Evolutionary conservation across 495 filamentous ascomycete genomes (phyloP).

Genomic region (Saxophila tyrrhenica): DNA sequence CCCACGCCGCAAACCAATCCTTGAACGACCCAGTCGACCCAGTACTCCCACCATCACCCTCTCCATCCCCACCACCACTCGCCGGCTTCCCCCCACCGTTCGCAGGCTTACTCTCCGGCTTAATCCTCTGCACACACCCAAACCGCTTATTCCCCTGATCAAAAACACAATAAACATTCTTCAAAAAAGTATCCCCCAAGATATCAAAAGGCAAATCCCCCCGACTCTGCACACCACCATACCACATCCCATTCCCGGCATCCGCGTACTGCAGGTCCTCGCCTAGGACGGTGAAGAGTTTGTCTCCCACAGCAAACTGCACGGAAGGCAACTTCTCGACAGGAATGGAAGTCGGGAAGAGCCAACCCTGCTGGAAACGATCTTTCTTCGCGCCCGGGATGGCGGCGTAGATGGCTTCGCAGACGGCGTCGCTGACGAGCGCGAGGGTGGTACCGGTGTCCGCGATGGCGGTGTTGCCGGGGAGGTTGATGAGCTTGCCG

Average conservation of each 20-base stretch:
- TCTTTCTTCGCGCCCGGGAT: slow-evolving; percentile 45
- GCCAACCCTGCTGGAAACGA: background rate
- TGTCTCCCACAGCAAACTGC: slow-evolving; percentile 55
- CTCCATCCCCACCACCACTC: background rate
- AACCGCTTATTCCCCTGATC: slow-evolving; percentile 3
- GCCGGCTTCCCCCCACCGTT: background rate
- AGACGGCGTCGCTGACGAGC: slow-evolving; percentile 55
- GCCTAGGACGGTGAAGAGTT: slow-evolving; percentile 58
- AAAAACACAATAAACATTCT: slow-evolving; percentile 51
- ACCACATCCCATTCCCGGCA: slow-evolving; percentile 45
- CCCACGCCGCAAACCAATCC: background rate
- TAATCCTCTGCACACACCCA: background rate
- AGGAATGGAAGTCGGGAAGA: slow-evolving; percentile 40
- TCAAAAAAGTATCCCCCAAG: slow-evolving; percentile 62
- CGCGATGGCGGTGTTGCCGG: slow-evolving; percentile 62
- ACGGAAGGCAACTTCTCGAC: slow-evolving; percentile 51
- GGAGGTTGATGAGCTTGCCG: slow-evolving; percentile 42
- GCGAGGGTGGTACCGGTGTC: slow-evolving; percentile 70
- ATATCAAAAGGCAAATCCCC: slow-evolving; percentile 59
- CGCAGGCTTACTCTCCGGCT: background rate
- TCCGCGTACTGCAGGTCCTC: slow-evolving; percentile 58
- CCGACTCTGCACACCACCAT: slow-evolving; percentile 65
- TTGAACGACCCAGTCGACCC: background rate
- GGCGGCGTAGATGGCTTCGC: slow-evolving; percentile 55
- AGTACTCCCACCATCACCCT: too few species aligned